These are phyloP conservation scores for Auriscalpium microsporum DNA, from an alignment of 768 basidiomycete genomes.

Conservation along the genomic window DNA sequence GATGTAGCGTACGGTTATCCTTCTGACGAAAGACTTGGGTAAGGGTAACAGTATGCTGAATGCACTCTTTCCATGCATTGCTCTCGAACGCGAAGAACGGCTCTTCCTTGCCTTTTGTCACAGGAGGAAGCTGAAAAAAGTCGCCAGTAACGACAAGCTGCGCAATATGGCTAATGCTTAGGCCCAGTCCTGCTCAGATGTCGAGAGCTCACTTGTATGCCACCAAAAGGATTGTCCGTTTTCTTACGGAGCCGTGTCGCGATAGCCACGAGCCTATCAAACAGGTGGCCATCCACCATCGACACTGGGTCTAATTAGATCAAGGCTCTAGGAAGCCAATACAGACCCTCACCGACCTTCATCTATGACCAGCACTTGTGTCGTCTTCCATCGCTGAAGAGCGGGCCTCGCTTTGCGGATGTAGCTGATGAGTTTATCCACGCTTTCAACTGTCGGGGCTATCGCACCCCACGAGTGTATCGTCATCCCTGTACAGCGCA, in stretches of 20 bases:
- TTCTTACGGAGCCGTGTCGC: constrained; percentile 45
- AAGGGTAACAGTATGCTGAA: constrained; percentile 53
- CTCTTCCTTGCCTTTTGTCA: constrained; percentile 32
- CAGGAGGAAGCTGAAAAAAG: constrained; percentile 59
- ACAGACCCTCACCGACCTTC: constrained; percentile 35
- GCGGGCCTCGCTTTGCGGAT: constrained; percentile 48
- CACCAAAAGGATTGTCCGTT: constrained; percentile 47
- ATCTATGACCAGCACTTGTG: constrained; percentile 55
- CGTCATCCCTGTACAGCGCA: constrained; percentile 40
- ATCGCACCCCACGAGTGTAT: constrained; percentile 57
- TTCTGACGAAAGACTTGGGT: constrained; percentile 72
- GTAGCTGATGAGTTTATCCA: constrained; percentile 40
- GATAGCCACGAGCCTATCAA: constrained; percentile 50
- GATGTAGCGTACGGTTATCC: constrained; percentile 43
- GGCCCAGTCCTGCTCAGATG: constrained; percentile 6
- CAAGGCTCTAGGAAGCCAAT: neutral
- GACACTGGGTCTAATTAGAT: constrained; percentile 36
- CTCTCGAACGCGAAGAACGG: constrained; percentile 64
- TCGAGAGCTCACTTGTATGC: constrained; percentile 42
- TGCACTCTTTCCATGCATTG: constrained; percentile 45
- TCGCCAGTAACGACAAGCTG: constrained; percentile 56
- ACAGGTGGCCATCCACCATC: constrained; percentile 58
- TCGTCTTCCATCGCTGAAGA: constrained; percentile 46
- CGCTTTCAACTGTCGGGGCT: constrained; percentile 38
- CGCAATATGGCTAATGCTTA: constrained; percentile 14